Conservation (phyloP, 2,329 filamentous ascomycete species). For the Xylariaceae sp. region DNA sequence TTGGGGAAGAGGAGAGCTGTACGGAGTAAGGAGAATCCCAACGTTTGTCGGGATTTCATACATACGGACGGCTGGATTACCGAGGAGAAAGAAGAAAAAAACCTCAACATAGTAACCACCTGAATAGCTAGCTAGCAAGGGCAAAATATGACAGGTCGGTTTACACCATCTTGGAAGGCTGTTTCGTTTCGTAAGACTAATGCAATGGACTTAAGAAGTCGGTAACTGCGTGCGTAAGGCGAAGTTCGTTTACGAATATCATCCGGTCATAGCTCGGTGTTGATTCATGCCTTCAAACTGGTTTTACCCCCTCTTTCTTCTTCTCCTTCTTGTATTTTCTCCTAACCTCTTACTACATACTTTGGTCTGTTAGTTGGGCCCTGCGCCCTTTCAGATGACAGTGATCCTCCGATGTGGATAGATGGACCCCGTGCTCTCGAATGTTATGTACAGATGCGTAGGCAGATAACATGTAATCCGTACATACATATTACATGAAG, state of each 20-base stretch:
- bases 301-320: background rate
- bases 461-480: too few species aligned
- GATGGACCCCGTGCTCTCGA: too few species aligned
- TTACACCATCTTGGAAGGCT: background rate
- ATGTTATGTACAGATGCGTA: too few species aligned
- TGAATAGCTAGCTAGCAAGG: background rate
- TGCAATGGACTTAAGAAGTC: background rate
- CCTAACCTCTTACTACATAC: background rate
- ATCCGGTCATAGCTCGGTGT: background rate
- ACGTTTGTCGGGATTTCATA: background rate
- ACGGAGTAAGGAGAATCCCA: background rate
- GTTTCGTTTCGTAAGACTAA: background rate
- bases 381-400: too few species aligned
- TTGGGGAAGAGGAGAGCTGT: background rate
- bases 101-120: too few species aligned
- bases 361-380: too few species aligned
- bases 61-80: too few species aligned
- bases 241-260: background rate
- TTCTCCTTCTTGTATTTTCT: background rate
- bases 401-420: too few species aligned
- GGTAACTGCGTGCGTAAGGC: background rate
- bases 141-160: conserved; percentile 4
- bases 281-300: background rate
- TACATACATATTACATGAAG: background rate
- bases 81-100: too few species aligned